Evolutionary conservation across 805 yeast species (phyloP).

Genomic region (Diddensiella santjacobensis): DNA sequence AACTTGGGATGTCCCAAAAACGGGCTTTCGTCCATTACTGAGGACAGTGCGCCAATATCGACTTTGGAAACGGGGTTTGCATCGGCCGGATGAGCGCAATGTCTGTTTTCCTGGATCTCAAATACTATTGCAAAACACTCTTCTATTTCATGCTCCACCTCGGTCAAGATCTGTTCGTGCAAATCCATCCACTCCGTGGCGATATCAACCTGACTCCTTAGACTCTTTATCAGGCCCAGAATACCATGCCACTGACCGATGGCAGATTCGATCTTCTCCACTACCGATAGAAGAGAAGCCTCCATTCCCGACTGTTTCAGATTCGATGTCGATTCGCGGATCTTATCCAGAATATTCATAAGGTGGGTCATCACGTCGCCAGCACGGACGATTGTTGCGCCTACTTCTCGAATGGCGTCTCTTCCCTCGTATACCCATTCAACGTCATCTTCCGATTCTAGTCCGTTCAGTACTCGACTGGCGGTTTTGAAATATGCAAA

Average conservation of each 20-base stretch:
- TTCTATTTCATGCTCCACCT: conserved; percentile 24
- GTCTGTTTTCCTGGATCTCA: conserved; percentile 22
- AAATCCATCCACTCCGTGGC: conserved; percentile 30
- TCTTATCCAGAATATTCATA: conserved; percentile 22
- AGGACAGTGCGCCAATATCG: conserved; percentile 9
- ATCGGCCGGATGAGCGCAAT: not conserved
- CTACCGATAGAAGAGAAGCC: conserved; percentile 14
- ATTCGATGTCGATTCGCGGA: conserved; percentile 7
- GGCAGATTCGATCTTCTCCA: conserved; percentile 22
- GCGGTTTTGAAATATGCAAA: conserved; percentile 20
- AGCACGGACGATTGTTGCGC: conserved; percentile 17
- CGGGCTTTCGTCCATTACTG: conserved; percentile 18
- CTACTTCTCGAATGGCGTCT: conserved; percentile 20
- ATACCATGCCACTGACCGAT: conserved; percentile 23
- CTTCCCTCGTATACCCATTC: conserved; percentile 28
- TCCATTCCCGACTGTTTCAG: not conserved
- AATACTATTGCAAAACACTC: conserved; percentile 19
- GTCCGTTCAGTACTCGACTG: conserved; percentile 16
- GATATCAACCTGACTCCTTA: conserved; percentile 23
- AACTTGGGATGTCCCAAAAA: conserved; percentile 16
- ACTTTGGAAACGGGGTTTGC: not conserved
- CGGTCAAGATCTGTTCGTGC: conserved; percentile 25
- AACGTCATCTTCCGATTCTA: conserved; percentile 23
- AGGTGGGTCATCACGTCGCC: conserved; percentile 25
- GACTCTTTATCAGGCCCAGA: conserved; percentile 10